Evolutionary conservation across 495 filamentous ascomycete genomes (phyloP).

Genomic region (Tuber borchii): DNA sequence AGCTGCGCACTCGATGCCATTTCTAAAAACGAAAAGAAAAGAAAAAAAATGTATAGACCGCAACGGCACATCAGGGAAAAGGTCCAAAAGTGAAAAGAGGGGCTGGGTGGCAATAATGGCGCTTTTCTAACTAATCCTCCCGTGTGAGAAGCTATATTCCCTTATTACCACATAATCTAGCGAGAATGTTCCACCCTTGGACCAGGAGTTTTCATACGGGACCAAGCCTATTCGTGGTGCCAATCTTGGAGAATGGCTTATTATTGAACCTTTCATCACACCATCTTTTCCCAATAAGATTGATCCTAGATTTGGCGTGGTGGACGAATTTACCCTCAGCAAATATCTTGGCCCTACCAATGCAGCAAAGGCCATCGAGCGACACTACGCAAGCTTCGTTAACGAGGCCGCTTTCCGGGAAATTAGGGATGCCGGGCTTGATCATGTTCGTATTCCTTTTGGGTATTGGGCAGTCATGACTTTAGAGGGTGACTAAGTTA

Average conservation of each 20-base stretch:
- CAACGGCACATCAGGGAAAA: too few species aligned
- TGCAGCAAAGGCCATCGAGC: constrained; percentile 62
- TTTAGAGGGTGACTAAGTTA: constrained; percentile 80
- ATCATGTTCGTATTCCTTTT: constrained; percentile 91
- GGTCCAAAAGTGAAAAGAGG: too few species aligned
- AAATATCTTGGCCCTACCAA: constrained; percentile 59
- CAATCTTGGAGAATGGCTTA: constrained; percentile 92
- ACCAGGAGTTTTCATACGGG: constrained; percentile 68
- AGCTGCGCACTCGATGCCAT: background rate
- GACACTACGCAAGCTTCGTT: constrained; percentile 85
- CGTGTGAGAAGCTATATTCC: too few species aligned
- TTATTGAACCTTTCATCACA: constrained; percentile 88
- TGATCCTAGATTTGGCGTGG: constrained; percentile 51
- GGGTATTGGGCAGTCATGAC: constrained; percentile 91
- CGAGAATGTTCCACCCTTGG: constrained; percentile 69
- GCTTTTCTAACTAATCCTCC: too few species aligned
- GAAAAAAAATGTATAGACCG: too few species aligned
- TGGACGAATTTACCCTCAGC: constrained; percentile 84
- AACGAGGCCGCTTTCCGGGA: constrained; percentile 74
- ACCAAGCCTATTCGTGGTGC: constrained; percentile 76
- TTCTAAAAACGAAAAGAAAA: too few species aligned
- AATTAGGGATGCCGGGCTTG: constrained; percentile 80
- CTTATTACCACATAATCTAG: too few species aligned
- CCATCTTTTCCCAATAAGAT: constrained; percentile 77
- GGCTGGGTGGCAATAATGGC: too few species aligned